These are phyloP conservation scores for Achaetomium macrosporum DNA, from an alignment of 2,329 filamentous ascomycete species.

Conservation along the genomic window DNA sequence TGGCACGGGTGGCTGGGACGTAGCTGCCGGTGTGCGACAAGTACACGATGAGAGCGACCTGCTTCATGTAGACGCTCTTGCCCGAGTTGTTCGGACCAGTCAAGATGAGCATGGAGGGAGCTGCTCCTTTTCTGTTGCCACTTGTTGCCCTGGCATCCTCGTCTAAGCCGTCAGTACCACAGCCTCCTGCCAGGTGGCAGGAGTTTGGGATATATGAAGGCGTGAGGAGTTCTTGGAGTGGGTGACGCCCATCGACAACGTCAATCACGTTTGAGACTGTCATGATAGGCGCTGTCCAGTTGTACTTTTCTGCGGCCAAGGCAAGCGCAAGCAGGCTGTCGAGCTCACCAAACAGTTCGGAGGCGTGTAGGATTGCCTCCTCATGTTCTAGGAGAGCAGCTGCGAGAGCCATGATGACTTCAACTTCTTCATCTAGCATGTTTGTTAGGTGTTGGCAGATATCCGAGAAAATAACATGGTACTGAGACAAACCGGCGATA, in stretches of 20 bases:
- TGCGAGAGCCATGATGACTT: conserved; percentile 74
- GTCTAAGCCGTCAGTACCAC: conserved; percentile 22
- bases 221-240: conserved; percentile 79
- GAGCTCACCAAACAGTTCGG: conserved; percentile 77
- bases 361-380: conserved; percentile 59
- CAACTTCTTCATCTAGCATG: conserved; percentile 71
- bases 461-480: background rate
- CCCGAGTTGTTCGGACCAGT: conserved; percentile 96
- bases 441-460: background rate
- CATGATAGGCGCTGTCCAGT: conserved; percentile 64
- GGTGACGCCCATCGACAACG: conserved; percentile 76
- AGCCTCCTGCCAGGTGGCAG: conserved; percentile 61
- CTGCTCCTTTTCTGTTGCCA: background rate
- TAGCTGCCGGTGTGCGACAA: conserved; percentile 90
- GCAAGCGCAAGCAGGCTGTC: conserved; percentile 80
- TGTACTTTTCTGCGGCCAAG: conserved; percentile 68
- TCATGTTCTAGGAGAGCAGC: conserved; percentile 65
- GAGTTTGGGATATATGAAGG: conserved; percentile 78
- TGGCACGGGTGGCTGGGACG: conserved; percentile 72
- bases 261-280: conserved; percentile 62
- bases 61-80: conserved; percentile 93
- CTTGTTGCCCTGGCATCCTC: background rate
- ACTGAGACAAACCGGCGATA: conserved; percentile 62
- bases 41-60: conserved; percentile 84
- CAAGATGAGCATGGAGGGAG: conserved; percentile 67